Evolutionary conservation across 257 asterid genomes (phyloP).

Genomic region (Solanum chmielewskii): DNA sequence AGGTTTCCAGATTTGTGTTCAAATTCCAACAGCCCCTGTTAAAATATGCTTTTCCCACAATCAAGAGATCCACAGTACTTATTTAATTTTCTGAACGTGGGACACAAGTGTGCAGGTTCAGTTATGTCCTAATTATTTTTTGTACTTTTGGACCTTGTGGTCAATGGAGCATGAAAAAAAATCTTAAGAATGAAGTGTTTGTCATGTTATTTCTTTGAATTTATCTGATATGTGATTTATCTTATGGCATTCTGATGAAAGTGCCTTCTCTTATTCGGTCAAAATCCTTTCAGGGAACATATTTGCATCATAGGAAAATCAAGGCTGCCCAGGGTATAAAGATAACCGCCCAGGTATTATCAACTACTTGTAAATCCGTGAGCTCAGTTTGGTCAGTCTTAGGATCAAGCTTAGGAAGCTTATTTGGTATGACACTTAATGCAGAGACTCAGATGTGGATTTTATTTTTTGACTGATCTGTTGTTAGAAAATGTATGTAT

Average conservation of each 20-base stretch:
- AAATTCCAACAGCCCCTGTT: neutral
- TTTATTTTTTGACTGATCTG: neutral
- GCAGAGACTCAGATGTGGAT: neutral
- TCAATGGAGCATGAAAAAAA: neutral
- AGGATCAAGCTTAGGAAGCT: neutral
- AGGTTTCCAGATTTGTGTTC: neutral
- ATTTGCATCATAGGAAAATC: conserved; percentile 83
- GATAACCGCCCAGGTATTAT: conserved; percentile 82
- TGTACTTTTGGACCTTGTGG: neutral
- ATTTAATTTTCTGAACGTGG: neutral
- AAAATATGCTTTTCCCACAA: neutral
- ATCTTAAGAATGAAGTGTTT: neutral
- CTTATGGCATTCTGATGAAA: neutral
- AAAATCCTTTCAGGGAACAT: conserved; percentile 56
- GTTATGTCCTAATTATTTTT: neutral
- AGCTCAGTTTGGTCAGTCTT: neutral
- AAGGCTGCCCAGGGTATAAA: conserved; percentile 98
- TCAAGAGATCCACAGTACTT: neutral
- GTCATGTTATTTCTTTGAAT: neutral
- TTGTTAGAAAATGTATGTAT: neutral
- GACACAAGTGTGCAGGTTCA: neutral
- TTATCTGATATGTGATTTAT: neutral
- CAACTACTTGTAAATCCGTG: neutral
- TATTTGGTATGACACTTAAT: neutral
- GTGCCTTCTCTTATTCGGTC: neutral